Conservation (phyloP, 768 basidiomycete genomes). For the Candolleomyces eurysporus region DNA sequence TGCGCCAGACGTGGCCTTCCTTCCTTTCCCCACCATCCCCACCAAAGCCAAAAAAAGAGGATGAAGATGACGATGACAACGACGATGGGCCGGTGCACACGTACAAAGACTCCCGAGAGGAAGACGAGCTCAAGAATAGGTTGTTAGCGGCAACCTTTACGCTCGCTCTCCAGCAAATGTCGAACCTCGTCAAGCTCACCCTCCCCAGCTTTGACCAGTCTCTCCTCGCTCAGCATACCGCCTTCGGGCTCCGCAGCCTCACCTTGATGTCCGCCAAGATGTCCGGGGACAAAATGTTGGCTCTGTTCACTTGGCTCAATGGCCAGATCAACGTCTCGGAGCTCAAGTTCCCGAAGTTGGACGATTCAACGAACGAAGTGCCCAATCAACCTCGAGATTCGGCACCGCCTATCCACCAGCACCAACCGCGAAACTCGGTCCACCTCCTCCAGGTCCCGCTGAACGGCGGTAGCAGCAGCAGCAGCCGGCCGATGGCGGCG, state of each 20-base stretch:
- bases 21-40: conserved; percentile 26
- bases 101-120: too few relatives aligned
- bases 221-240: too few relatives aligned
- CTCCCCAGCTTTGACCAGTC: too few relatives aligned
- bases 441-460: neutral
- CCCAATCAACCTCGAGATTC: too few relatives aligned
- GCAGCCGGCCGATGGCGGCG: too few relatives aligned
- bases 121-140: conserved; percentile 25
- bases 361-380: too few relatives aligned
- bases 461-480: neutral
- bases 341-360: too few relatives aligned
- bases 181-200: conserved; percentile 35
- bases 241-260: conserved; percentile 36
- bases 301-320: conserved; percentile 40
- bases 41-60: too few relatives aligned
- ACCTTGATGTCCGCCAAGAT: conserved; percentile 35
- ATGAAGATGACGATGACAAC: conserved; percentile 5
- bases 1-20: too few relatives aligned
- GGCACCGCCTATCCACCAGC: too few relatives aligned
- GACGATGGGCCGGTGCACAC: too few relatives aligned
- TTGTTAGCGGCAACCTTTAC: conserved; percentile 41
- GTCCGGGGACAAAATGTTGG: conserved; percentile 27
- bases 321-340: conserved; percentile 40
- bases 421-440: neutral
- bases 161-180: conserved; percentile 45